Evolutionary conservation across 2,329 filamentous ascomycete species (phyloP).

Genomic region (Microdochium nivale): DNA sequence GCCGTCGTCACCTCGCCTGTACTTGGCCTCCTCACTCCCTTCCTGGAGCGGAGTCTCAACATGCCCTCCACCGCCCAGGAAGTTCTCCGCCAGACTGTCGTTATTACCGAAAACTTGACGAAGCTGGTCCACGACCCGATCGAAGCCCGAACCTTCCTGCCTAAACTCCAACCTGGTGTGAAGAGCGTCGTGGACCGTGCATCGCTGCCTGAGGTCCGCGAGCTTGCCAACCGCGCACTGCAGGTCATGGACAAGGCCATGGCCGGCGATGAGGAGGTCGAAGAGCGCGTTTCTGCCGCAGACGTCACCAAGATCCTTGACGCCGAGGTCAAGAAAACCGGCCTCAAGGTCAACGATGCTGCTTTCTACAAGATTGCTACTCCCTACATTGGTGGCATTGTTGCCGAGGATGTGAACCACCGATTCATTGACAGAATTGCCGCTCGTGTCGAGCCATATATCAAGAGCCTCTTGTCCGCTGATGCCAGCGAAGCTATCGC

Average conservation of each 20-base stretch:
- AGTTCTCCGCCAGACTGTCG: conserved; percentile 88
- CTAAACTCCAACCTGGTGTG: conserved; percentile 89
- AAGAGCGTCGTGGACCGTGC: conserved; percentile 81
- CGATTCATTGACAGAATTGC: conserved; percentile 69
- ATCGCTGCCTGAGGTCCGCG: conserved; percentile 88
- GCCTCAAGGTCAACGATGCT: conserved; percentile 50
- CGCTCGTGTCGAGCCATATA: conserved; percentile 62
- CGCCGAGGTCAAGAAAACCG: conserved; percentile 63
- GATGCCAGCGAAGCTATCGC: conserved; percentile 55
- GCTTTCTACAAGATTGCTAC: conserved; percentile 62
- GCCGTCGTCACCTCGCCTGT: conserved; percentile 93
- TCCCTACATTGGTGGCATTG: conserved; percentile 72
- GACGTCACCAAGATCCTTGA: conserved; percentile 72
- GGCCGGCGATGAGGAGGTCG: conserved; percentile 57
- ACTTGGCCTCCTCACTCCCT: conserved; percentile 84
- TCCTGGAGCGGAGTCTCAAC: conserved; percentile 90
- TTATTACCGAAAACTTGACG: conserved; percentile 95
- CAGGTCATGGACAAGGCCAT: conserved; percentile 91
- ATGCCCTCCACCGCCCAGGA: conserved; percentile 86
- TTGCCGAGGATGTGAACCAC: conserved; percentile 80
- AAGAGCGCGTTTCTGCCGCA: conserved; percentile 59
- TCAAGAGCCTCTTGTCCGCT: conserved; percentile 60
- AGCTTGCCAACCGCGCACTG: conserved; percentile 74
- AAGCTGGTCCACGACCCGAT: conserved; percentile 94
- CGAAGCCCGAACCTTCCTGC: conserved; percentile 89